Conservation (phyloP, 1,139 yeast species). For the Sugiyamaella xylanicola region DNA sequence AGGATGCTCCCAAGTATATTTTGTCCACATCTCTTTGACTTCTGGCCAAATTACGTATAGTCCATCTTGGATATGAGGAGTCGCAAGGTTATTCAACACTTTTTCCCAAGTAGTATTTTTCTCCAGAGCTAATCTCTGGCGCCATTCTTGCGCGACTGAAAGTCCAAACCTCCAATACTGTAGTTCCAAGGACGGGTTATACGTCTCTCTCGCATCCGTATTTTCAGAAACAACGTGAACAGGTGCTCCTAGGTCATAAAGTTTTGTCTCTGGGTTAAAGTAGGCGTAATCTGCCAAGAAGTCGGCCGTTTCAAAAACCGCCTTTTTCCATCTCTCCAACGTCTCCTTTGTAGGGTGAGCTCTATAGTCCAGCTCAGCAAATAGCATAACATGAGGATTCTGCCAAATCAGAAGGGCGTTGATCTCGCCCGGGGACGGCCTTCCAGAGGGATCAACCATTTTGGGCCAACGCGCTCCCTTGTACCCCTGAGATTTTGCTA, state of each 20-base stretch:
- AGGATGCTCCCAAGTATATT: constrained; percentile 24
- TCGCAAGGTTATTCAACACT: constrained; percentile 15
- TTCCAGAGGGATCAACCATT: constrained; percentile 22
- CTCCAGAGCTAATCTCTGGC: constrained; percentile 11
- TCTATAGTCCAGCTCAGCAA: constrained; percentile 22
- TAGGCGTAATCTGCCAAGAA: constrained; percentile 20
- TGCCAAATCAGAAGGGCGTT: constrained; percentile 23
- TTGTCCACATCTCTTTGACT: constrained; percentile 23
- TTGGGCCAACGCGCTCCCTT: constrained; percentile 24
- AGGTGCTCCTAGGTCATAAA: constrained; percentile 20
- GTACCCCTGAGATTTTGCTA: constrained; percentile 19
- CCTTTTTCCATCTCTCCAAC: constrained; percentile 17
- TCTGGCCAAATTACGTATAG: constrained; percentile 23
- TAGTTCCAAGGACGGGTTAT: constrained; percentile 21
- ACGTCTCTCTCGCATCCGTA: constrained; percentile 17
- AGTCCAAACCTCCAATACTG: constrained; percentile 23
- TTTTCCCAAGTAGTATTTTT: constrained; percentile 13
- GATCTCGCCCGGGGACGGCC: constrained; percentile 21
- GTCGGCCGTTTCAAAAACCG: constrained; percentile 19
- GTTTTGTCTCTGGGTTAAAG: constrained; percentile 12
- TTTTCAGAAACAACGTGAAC: constrained; percentile 22
- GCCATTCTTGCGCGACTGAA: constrained; percentile 17
- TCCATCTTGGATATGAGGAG: constrained; percentile 18
- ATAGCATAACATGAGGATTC: constrained; percentile 21
- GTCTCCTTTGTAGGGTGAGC: constrained; percentile 19